A percentile compares a stretch with the other conserved stretches of the same genome.
phyloP scores from a whole-genome alignment of 163 green algal genomes.

The Trebouxia gelatinosa region DNA sequence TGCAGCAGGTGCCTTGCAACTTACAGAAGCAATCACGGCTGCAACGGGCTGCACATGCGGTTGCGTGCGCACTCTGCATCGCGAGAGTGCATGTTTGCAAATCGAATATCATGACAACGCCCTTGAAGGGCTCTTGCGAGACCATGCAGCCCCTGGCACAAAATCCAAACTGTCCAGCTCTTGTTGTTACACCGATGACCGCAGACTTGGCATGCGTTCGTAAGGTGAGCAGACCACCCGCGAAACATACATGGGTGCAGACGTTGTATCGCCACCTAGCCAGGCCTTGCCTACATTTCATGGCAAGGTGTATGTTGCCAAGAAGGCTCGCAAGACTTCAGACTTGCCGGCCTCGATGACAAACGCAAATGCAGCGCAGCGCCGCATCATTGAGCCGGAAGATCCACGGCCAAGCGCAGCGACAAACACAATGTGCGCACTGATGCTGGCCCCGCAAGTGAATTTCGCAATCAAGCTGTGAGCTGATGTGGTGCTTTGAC shows the following conservation, averaged over 20 bases:
- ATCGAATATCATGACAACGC: no score
- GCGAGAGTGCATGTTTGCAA: no score
- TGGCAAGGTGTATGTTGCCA: neutral
- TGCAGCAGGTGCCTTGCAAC: no score
- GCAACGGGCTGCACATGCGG: no score
- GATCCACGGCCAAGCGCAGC: neutral
- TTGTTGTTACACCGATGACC: neutral
- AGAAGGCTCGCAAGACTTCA: neutral
- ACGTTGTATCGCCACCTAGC: neutral
- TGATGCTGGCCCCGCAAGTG: no score
- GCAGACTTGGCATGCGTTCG: neutral
- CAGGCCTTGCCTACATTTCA: constrained; percentile 1
- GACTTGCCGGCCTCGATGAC: neutral
- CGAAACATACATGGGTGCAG: no score
- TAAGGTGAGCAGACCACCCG: neutral
- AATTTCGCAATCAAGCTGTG: neutral
- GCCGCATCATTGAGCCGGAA: neutral
- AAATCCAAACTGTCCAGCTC: neutral
- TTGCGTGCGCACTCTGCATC: no score
- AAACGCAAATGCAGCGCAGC: neutral
- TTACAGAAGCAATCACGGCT: no score
- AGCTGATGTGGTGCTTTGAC: neutral
- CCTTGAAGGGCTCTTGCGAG: neutral
- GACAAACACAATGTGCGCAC: neutral
- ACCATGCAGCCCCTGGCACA: neutral